Evolutionary conservation across 805 yeast genomes (phyloP), one percentile per base, ranked within the genome.

Genomic region (Isabelozyma gotoi): DNA sequence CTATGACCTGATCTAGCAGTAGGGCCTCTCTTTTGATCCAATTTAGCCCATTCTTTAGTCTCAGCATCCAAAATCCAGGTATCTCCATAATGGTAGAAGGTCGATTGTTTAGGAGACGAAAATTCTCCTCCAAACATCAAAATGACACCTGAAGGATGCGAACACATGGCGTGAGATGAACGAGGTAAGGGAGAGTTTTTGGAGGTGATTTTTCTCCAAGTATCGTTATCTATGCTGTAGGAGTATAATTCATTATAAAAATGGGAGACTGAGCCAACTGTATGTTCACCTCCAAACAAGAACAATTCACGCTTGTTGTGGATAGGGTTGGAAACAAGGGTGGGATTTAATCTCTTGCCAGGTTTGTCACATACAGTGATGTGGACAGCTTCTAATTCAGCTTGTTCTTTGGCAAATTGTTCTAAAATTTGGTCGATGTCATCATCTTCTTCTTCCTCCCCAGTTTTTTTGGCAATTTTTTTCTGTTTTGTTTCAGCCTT

Each of bases 111-210:
- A 3, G 98, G 98, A 12, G 96, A 87, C 1, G 97, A 88, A 55
- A 94, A 92, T 65, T 92, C 99, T 56, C 99, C 99, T 39, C 98
- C 99, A 67, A 89, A 94, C 73, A 92, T 66, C 46, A 92, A 62
- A 19, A 88, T 77, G 2, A 91, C 71, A 8, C 98, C 98, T 2
- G 90, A 81, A 1, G 97, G 96, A 64, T 92, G 98, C 0, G 88
- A 84, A 48, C 91, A 84, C 88, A 91, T 87, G 1, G 96, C 87
- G 53, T 95, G 97, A 0, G 97, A 89, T 0, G 96, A 87, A 49
- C 99, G 72, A 1, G 97, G 96, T 59, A 91, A 78, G 12, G 99
- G 99, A 0, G 95, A 65, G 59, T 92, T 92, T 54, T 86, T 87
- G 2, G 96, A 88, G 2, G 84, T 70, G 51, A 83, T 77, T 46